These are phyloP conservation scores for Lactarius hengduanensis DNA, from an alignment of 768 basidiomycete genomes.

Conservation along the genomic window DNA sequence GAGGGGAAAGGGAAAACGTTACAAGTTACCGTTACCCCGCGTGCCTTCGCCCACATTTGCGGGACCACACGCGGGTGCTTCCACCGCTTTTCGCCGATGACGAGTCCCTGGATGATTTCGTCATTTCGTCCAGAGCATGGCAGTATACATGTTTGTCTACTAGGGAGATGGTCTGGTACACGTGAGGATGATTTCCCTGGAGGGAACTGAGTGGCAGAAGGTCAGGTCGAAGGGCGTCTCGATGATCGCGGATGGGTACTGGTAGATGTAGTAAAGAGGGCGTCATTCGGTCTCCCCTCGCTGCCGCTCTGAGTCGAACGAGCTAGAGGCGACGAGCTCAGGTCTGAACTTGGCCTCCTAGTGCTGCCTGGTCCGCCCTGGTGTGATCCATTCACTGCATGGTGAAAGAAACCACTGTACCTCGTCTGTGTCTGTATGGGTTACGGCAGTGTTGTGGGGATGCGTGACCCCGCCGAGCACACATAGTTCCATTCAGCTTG, in stretches of 20 bases:
- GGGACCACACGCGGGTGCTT: slow-evolving; percentile 33
- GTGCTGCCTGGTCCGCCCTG: slow-evolving; percentile 34
- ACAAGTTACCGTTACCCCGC: slow-evolving; percentile 32
- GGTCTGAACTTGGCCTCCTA: slow-evolving; percentile 42
- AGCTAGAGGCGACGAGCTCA: slow-evolving; percentile 33
- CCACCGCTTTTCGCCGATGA: slow-evolving; percentile 50
- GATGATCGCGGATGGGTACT: not conserved
- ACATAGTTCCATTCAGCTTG: slow-evolving; percentile 40
- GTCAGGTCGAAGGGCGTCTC: slow-evolving; percentile 55
- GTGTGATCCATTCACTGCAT: not conserved
- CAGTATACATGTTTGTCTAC: slow-evolving; percentile 44
- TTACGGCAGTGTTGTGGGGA: slow-evolving; percentile 49
- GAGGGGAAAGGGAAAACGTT: not conserved
- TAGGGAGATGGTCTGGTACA: slow-evolving; percentile 54
- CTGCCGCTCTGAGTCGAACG: slow-evolving; percentile 11
- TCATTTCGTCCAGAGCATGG: slow-evolving; percentile 42
- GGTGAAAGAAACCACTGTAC: slow-evolving; percentile 28
- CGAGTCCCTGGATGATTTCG: slow-evolving; percentile 37
- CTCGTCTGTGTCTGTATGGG: slow-evolving; percentile 47
- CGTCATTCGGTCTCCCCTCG: slow-evolving; percentile 33
- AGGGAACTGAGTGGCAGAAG: slow-evolving; percentile 42
- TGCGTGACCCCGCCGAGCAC: slow-evolving; percentile 48
- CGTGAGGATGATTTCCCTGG: slow-evolving; percentile 38
- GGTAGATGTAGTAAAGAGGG: too few species aligned
- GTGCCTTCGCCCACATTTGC: too few species aligned